Base-by-base conservation (phyloP, 768 basidiomycete genomes). In the Nevesoporus exiguus region DNA sequence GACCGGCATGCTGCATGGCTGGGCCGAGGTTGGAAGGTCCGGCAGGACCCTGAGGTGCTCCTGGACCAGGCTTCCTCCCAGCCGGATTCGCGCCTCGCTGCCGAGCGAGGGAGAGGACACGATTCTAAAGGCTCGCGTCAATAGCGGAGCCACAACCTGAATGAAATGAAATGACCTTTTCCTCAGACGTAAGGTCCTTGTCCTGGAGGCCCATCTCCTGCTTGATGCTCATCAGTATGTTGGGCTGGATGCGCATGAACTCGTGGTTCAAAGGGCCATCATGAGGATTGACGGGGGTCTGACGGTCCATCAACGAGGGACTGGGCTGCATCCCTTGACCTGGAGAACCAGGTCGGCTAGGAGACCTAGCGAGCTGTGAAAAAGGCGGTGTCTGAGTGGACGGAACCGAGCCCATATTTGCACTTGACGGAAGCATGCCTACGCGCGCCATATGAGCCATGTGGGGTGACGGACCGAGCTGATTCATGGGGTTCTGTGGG, bases 331-430 rank as follows among this genome's bases (percentile, higher is more conserved):
- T 69, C 67, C 80, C 76, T 54, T 76, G 72, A 15, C 69, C 74
- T 0, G 84, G 82, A 0, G 82, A 78, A 5, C 68, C 79, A 36
- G 85, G 77, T 37, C 85, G 77, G 64, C 86, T 88, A 5, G 82
- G 81, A 7, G 86, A 80, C 46, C 82, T 75, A 3, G 76, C 78
- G 15, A 74, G 62, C 55, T 74, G 77, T 39, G 73, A 74, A 56
- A 76, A 81, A 9, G 65, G 56, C 22, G 71, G 73, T 11, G 78
- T 75, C 42, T 78, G 75, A 0, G 75, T 73, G 29, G 66, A 66
- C 22, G 73, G 64, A 25, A 69, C 56, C 51, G 74, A 57, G 64
- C 75, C 69, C 52, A 73, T 65, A 41, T 71, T 73, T 47, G 76
- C 67, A 30, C 74, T 74, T 31, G 73, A 74, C 0, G 83, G 81